Conservation (phyloP, 202 grass and related monocot species). For the Carex arenaria region DNA sequence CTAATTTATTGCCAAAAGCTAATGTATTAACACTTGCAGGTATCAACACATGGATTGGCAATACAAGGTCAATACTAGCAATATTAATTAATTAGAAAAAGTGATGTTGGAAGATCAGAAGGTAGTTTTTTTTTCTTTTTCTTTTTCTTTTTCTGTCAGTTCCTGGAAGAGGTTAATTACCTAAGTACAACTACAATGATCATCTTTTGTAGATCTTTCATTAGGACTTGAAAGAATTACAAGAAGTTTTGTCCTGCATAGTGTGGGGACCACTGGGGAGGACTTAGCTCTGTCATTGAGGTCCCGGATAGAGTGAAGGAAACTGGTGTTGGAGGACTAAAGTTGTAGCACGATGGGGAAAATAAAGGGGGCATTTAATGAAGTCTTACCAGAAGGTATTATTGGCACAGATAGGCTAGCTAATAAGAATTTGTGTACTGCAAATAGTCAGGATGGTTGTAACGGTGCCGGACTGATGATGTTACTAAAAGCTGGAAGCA, state of each 20-base stretch:
- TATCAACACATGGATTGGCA: neutral
- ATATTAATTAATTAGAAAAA: neutral
- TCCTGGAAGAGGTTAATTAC: neutral
- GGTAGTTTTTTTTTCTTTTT: neutral
- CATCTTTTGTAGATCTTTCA: neutral
- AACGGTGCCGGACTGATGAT: neutral
- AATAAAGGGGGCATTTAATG: neutral
- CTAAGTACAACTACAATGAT: neutral
- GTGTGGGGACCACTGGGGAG: neutral
- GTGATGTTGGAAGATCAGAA: neutral
- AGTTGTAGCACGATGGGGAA: neutral
- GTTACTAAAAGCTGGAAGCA: neutral
- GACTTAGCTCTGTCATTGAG: neutral
- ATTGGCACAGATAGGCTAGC: neutral
- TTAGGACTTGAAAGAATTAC: neutral
- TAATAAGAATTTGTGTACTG: neutral
- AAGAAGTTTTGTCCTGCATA: neutral
- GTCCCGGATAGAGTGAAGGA: neutral
- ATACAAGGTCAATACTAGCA: neutral
- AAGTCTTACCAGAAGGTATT: neutral
- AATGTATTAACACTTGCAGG: neutral
- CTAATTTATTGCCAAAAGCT: neutral
- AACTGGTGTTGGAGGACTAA: neutral
- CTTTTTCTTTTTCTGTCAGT: neutral
- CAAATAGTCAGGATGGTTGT: conserved; percentile 1